Base-by-base conservation (phyloP, 177 flowering plant species). In the Vitis hybrid region DNA sequence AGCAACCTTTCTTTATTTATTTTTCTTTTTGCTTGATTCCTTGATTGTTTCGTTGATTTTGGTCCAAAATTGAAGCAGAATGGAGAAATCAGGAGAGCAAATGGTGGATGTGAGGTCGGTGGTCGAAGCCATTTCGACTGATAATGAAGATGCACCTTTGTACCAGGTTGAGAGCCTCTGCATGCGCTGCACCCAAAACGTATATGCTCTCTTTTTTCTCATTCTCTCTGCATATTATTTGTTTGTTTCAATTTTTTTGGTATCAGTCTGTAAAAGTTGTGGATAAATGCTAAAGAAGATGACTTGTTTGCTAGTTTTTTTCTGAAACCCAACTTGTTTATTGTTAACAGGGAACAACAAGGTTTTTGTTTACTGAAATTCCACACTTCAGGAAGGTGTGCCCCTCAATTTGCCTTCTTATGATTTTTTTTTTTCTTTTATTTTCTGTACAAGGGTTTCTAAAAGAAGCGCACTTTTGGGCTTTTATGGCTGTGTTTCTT, bases 331-430 rank as follows among this genome's bases (percentile, higher is more conserved):
- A 1, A 35, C 13, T 65, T 63, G 15, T 3, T 54, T 67, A 12
- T 73, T 57, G 17, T 69, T 65, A n/a, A 70, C 96, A 94, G 98
- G 98, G 99, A 4, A 78, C 59, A 3, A 90, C 99, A 12, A 87
- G 91, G 74, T 81, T 94, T 63, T 60, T 94, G 68, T 68, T 93
- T 52, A 94, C 98, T 10, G 57, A 78, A 50, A 91, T 95, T 78
- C 99, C 99, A 3, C 85, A 95, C 72, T 95, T 95, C 71, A 86
- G 94, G 71, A 87, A 93, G 97, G 97, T 94, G 77, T 20, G 72
- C 6, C 1, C 56, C 41, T 55, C 49, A 1, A 62, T 64, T 18
- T 51, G 6, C 27, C 18, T 41, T 3, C 15, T 57, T 24, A 59
- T 11, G 4, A 14, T 2, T 55, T 55, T 13, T 51, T 8, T 54